phyloP scores from a whole-genome alignment of 495 filamentous ascomycete genomes.

The Penicillium taxi region DNA sequence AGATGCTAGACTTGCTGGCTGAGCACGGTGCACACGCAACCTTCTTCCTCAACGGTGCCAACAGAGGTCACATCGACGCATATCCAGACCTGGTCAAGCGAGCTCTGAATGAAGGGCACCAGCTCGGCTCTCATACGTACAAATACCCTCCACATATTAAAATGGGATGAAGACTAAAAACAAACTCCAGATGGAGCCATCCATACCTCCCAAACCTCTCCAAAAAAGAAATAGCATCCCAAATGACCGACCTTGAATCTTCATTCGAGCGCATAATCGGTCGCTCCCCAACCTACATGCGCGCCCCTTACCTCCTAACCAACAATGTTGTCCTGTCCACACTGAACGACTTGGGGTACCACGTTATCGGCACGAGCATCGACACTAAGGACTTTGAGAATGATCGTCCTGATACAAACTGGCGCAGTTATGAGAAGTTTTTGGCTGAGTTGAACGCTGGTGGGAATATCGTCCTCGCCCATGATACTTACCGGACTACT shows the following conservation, averaged over 20 bases:
- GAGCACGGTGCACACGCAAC: constrained; percentile 55
- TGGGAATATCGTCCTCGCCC: constrained; percentile 34
- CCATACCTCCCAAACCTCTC: constrained; percentile 48
- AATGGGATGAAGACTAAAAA: background rate
- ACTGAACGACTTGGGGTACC: constrained; percentile 34
- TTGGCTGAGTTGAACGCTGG: constrained; percentile 18
- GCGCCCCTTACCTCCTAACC: constrained; percentile 35
- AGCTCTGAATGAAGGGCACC: constrained; percentile 56
- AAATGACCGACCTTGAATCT: constrained; percentile 66
- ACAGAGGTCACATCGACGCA: constrained; percentile 48
- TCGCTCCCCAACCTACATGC: constrained; percentile 67
- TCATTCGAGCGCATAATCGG: constrained; percentile 61
- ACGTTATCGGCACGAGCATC: constrained; percentile 35
- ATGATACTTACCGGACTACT: constrained; percentile 40
- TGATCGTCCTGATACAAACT: constrained; percentile 20
- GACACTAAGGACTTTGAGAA: constrained; percentile 41
- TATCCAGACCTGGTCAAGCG: constrained; percentile 52
- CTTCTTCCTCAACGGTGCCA: constrained; percentile 67
- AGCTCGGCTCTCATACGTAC: constrained; percentile 70
- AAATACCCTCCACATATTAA: background rate
- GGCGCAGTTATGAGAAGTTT: constrained; percentile 27
- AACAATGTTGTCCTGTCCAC: constrained; percentile 18
- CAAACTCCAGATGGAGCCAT: constrained; percentile 46
- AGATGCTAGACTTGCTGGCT: constrained; percentile 55
- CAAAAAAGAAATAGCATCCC: constrained; percentile 43